Percentiles rank a stretch among this genome's conserved stretches.
These are phyloP conservation scores for Penicillium lagena DNA, from an alignment of 495 filamentous ascomycete species.

Conservation along the genomic window DNA sequence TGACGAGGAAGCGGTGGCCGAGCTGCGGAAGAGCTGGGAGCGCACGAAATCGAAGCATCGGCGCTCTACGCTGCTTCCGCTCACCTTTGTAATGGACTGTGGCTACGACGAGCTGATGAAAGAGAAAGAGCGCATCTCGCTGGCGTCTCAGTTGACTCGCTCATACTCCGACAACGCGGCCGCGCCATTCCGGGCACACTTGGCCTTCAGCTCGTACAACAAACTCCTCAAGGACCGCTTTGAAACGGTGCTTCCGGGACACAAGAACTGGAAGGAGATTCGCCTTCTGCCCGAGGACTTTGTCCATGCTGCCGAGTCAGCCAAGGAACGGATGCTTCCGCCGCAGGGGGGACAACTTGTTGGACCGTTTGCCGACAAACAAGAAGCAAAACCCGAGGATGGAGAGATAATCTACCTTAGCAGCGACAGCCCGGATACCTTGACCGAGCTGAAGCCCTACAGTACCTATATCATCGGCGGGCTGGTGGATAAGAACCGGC, in stretches of 20 bases:
- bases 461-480: conserved; percentile 92
- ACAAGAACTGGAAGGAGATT: conserved; percentile 75
- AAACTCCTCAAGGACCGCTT: conserved; percentile 72
- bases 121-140: conserved; percentile 72
- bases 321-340: conserved; percentile 53
- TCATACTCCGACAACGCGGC: conserved; percentile 81
- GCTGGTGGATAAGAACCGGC: conserved; percentile 87
- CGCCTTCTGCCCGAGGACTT: conserved; percentile 66
- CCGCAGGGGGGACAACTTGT: conserved; percentile 44
- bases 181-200: conserved; percentile 55
- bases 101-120: conserved; percentile 87
- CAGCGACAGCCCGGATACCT: conserved; percentile 74
- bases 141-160: conserved; percentile 75
- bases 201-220: conserved; percentile 70
- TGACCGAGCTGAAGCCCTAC: conserved; percentile 73
- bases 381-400: conserved; percentile 33
- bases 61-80: conserved; percentile 51
- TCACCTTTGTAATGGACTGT: conserved; percentile 84
- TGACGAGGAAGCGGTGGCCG: conserved; percentile 20
- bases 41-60: conserved; percentile 18
- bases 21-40: conserved; percentile 32
- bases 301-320: conserved; percentile 50
- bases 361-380: conserved; percentile 43
- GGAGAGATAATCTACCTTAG: conserved; percentile 78
- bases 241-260: conserved; percentile 59